Evolutionary conservation across 345 rosid genomes (phyloP), one percentile per base, ranked within the genome.

Genomic region (Viola odorata): DNA sequence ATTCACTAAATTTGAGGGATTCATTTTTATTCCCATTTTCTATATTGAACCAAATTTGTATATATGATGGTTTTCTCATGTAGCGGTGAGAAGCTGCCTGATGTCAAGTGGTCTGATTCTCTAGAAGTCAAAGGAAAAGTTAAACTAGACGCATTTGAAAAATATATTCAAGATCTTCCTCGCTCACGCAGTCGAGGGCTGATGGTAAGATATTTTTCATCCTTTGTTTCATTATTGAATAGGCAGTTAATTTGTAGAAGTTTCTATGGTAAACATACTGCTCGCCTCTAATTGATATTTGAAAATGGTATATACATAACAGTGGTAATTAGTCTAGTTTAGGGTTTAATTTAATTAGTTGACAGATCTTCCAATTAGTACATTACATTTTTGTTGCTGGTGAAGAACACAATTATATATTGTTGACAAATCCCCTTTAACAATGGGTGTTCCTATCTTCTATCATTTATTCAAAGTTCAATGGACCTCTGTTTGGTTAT

Each of bases 81-180:
- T 58, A 74, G 78, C 12, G 78, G 78, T 53, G 78, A 74, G 68
- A 74, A 69, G 71, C 69, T 69, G 71, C 74, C 51, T 41, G 55
- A 61, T 65, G 15, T 55, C 56, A 53, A 69, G 64, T 74, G 78
- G 78, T 50, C 75, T 53, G 65, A 66, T 9, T 23, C 48, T 66
- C 65, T 66, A 37, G 72, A 74, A 61, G 78, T 74, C 48, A 74
- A 74, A 69, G 78, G 78, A 41, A 74, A 74, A 65, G 78, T 74
- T 23, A 74, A 61, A 49, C 54, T 69, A 53, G 74, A 69, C 6
- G 75, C 74, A 57, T 74, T 74, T 69, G 78, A 69, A 71, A 69
- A 54, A 61, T 74, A 65, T 70, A 66, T 74, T 49, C 74, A 74
- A 53, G 78, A 69, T 67, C 68, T 74, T 53, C 67, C 75, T 57